Percentiles rank a stretch among this genome's conserved stretches.
These are phyloP conservation scores for Colletotrichum tropicale DNA, from an alignment of 2,329 filamentous ascomycete genomes.

Conservation along the genomic window DNA sequence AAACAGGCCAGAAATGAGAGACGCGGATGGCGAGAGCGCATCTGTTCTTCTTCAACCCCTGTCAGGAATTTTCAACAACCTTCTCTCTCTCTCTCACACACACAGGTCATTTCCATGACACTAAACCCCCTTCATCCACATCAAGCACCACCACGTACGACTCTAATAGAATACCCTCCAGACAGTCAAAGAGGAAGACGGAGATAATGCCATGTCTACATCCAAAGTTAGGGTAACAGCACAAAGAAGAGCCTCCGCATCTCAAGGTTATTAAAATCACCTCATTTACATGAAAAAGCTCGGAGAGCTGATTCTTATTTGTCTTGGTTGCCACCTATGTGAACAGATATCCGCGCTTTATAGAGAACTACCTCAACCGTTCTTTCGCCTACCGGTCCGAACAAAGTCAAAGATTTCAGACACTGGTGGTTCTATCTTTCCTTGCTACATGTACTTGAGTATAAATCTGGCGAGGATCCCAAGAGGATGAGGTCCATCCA, in stretches of 20 bases:
- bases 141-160: background rate
- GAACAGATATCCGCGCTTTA: background rate
- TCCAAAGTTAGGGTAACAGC: fast-evolving
- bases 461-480: too few relatives aligned
- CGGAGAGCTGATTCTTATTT: background rate
- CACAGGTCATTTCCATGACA: too few relatives aligned
- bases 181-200: background rate
- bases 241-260: background rate
- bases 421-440: too few relatives aligned
- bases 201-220: background rate
- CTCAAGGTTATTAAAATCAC: background rate
- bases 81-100: too few relatives aligned
- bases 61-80: fast-evolving
- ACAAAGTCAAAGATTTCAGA: too few relatives aligned
- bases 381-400: background rate
- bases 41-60: too few relatives aligned
- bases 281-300: background rate
- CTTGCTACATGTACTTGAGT: too few relatives aligned
- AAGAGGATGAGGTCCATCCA: background rate
- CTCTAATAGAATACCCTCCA: fast-evolving
- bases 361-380: fast-evolving
- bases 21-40: too few relatives aligned
- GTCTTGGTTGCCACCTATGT: background rate
- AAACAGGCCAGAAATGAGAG: fast-evolving
- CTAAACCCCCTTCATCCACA: fast-evolving